Evolutionary conservation across 192 early-diverging fungal species (phyloP), one percentile per base, ranked within the genome.

Genomic region (Coemansia sp.): DNA sequence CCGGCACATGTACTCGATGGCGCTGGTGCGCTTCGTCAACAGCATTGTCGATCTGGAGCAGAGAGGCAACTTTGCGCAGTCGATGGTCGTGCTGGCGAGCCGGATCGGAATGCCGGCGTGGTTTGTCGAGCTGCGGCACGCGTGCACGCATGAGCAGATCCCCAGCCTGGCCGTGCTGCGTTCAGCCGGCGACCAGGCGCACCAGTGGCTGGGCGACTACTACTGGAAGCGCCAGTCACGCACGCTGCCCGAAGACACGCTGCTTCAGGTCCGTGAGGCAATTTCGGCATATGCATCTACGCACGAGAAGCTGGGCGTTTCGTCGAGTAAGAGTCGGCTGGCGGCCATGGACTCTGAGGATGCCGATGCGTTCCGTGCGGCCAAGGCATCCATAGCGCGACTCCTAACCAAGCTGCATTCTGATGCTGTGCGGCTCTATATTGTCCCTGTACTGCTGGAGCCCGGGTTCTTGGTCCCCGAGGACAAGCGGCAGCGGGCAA

Each of bases 71-170:
- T 82, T 65, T 40, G 82, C 82, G 2, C 52, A 68, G 36, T 84
- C 82, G 0, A 60, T 84, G 25, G 49, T 63, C 3, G 38, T 42
- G 8, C 39, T 84, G 35, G 84, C 84, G 5, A 44, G 54, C 2
- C 35, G 62, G 26, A 53, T 85, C 18, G 68, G 77, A 21, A 59
- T 85, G 43, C 84, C 84, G 5, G 64, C 67, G 19, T 81, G 80
- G 76, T 82, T 85, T 60, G 84, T 85, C 16, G 82, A 84, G 56
- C 54, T 85, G 30, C 60, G 84, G 13, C 84, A 85, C 48, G 75
- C 80, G 3, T 74, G 74, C 8, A 85, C 84, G 0, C 84, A 85
- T 42, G 79, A 82, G 45, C 53, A 76, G 25, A 51, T 85, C 7
- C 84, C 84, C 6, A 77, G 76, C 21, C 56, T 85, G 30, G 35